Evolutionary conservation across 176 grass and related monocot genomes (phyloP).

Genomic region (Alloteropsis semialata): DNA sequence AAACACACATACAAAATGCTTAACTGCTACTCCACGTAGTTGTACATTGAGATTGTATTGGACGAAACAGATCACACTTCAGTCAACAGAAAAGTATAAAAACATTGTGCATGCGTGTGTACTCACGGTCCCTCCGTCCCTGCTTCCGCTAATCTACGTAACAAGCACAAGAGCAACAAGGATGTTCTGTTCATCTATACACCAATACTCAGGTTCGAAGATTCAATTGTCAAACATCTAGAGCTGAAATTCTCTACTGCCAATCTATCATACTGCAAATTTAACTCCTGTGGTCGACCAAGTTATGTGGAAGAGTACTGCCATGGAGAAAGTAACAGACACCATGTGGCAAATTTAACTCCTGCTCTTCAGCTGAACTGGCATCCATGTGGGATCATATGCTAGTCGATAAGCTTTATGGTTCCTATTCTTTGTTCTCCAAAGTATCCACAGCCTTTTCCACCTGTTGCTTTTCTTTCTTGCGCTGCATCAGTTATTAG

Average conservation of each 20-base stretch:
- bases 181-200: background rate
- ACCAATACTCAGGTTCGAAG: background rate
- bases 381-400: background rate
- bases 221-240: background rate
- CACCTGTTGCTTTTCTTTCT: slow-evolving; percentile 16
- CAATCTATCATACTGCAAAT: background rate
- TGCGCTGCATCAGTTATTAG: slow-evolving; percentile 24
- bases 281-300: background rate
- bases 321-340: background rate
- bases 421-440: slow-evolving; percentile 15
- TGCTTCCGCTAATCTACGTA: background rate
- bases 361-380: slow-evolving; percentile 4
- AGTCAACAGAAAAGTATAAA: background rate
- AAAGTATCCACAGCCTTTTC: slow-evolving; percentile 11
- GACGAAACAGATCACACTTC: background rate
- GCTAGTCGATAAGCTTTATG: background rate
- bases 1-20: background rate
- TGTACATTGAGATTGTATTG: background rate
- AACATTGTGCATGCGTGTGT: background rate
- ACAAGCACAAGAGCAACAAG: background rate
- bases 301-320: background rate
- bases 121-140: background rate
- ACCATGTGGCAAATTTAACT: too few species aligned
- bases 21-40: background rate
- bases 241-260: background rate